phyloP scores from a whole-genome alignment of 1,284 basidiomycete genomes.

The Sporisorium scitamineum region DNA sequence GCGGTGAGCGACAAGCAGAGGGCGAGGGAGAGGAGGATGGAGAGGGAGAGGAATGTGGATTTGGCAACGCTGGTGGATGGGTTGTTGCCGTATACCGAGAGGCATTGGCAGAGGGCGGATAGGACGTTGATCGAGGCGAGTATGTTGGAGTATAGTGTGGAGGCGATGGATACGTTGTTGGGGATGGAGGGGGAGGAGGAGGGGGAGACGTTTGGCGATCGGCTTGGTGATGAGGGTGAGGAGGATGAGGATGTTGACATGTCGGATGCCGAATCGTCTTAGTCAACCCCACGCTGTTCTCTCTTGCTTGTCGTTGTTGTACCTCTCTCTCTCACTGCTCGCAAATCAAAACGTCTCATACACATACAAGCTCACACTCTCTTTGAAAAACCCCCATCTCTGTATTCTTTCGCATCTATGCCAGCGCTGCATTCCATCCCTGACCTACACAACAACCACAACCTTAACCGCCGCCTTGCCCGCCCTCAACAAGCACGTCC shows the following conservation, averaged over 20 bases:
- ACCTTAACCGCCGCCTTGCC: conserved; percentile 22
- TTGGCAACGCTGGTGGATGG: conserved; percentile 80
- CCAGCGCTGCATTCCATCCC: too few relatives aligned
- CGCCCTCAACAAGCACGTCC: conserved; percentile 20
- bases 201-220: conserved; percentile 24
- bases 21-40: conserved; percentile 45
- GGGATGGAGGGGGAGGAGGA: conserved; percentile 42
- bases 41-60: conserved; percentile 71
- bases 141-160: conserved; percentile 89
- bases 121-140: conserved; percentile 91
- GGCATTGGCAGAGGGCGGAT: conserved; percentile 87
- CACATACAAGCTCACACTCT: neutral
- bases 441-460: neutral
- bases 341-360: neutral
- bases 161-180: conserved; percentile 81
- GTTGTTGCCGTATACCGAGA: conserved; percentile 90
- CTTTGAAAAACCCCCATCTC: too few relatives aligned
- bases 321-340: neutral
- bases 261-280: conserved; percentile 12
- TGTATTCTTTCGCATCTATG: too few relatives aligned
- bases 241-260: conserved; percentile 20
- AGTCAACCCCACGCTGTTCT: neutral
- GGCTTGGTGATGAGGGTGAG: conserved; percentile 2
- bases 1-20: conserved; percentile 11
- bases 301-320: neutral